Conservation (phyloP, 2,329 filamentous ascomycete genomes). For the Fusarium nelsonii region DNA sequence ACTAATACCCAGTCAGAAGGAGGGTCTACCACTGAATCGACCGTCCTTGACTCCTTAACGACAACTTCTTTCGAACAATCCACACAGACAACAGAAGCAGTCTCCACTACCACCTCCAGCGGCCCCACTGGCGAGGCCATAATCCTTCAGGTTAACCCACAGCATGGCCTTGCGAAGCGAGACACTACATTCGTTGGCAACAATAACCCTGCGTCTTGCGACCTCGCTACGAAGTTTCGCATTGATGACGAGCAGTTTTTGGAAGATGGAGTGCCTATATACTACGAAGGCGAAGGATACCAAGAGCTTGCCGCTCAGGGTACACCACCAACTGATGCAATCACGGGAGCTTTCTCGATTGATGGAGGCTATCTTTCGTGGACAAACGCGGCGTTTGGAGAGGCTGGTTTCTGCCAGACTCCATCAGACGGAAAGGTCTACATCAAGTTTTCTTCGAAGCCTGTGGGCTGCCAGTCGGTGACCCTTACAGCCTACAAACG, state of each 20-base stretch:
- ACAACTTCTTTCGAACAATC: not conserved
- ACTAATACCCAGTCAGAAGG: not conserved
- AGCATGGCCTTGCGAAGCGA: not conserved
- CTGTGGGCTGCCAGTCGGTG: not conserved
- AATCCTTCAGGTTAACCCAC: slow-evolving; percentile 1
- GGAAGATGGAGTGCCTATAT: not conserved
- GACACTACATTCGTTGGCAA: not conserved
- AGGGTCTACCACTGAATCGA: too few relatives aligned
- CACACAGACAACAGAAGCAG: not conserved
- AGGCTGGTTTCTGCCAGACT: slow-evolving; percentile 7
- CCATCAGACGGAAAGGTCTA: slow-evolving; percentile 7
- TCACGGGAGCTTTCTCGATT: not conserved
- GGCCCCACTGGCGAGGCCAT: not conserved
- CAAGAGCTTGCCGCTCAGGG: not conserved
- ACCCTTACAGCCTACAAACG: slow-evolving; percentile 6
- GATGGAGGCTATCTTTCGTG: not conserved
- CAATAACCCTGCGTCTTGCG: not conserved
- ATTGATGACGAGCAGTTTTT: not conserved
- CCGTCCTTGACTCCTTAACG: not conserved
- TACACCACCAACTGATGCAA: not conserved
- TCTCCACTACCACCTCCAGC: not conserved
- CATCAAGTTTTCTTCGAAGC: not conserved
- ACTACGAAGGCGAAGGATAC: not conserved
- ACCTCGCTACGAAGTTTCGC: not conserved
- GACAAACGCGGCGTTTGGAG: not conserved